A percentile compares a stretch with the other conserved stretches of the same genome.
Evolutionary conservation across 1,284 basidiomycete species (phyloP).

Genomic region (Polyporus tsugae): DNA sequence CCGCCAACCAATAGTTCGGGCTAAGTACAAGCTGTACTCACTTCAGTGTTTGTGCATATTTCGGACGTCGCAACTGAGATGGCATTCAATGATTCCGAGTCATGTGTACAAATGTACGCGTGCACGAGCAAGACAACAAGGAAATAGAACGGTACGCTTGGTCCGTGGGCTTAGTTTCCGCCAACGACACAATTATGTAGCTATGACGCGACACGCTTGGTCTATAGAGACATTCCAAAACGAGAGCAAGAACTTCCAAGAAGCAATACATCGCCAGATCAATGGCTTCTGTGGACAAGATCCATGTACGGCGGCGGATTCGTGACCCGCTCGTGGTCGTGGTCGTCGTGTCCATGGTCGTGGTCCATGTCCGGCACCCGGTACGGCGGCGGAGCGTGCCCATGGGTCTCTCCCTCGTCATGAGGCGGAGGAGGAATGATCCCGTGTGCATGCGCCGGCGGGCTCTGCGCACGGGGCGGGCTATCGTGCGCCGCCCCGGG

Average conservation of each 20-base stretch:
- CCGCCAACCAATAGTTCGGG: background rate
- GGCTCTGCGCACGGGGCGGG: conserved; percentile 49
- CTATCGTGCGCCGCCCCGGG: conserved; percentile 54
- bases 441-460: conserved; percentile 23
- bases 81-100: no score
- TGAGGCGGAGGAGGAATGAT: conserved; percentile 14
- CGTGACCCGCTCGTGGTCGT: conserved; percentile 47
- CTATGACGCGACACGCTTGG: background rate
- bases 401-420: conserved; percentile 39
- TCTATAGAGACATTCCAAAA: background rate
- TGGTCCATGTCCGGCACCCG: conserved; percentile 56
- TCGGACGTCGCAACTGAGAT: background rate
- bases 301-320: conserved; percentile 54
- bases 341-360: conserved; percentile 36
- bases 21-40: background rate
- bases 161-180: background rate
- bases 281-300: conserved; percentile 40
- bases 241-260: background rate
- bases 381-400: conserved; percentile 59
- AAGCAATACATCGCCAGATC: background rate
- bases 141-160: background rate
- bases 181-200: background rate
- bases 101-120: background rate
- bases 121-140: background rate
- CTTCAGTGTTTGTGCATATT: background rate